Evolutionary conservation across 2,329 filamentous ascomycete genomes (phyloP).

Genomic region (Fusarium irregulare): DNA sequence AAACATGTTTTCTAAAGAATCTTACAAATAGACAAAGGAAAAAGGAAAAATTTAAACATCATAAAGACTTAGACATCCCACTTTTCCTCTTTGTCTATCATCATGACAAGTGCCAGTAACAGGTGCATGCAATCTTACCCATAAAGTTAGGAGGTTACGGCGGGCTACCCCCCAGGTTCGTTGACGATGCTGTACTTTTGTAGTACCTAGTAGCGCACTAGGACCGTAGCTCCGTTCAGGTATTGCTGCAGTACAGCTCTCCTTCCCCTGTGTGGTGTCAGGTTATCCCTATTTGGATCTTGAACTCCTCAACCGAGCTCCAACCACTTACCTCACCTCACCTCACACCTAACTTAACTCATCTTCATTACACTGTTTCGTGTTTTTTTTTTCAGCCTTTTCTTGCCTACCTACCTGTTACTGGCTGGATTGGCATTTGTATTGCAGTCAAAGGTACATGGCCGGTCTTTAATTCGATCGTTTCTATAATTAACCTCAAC

Average conservation of each 20-base stretch:
- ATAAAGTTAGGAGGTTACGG: not conserved
- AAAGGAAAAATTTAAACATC: not conserved
- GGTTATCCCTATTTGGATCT: constrained; percentile 32
- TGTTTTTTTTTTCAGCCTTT: not conserved
- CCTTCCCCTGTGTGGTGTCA: constrained; percentile 9
- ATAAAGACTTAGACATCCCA: not conserved
- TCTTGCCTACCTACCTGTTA: not conserved
- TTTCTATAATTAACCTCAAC: not conserved
- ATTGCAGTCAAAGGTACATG: not conserved
- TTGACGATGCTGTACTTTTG: not conserved
- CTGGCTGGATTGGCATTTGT: not conserved
- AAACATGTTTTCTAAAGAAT: not conserved
- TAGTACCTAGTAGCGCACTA: not conserved
- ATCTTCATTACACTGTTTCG: constrained; percentile 7
- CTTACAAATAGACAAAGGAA: no score
- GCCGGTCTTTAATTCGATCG: not conserved
- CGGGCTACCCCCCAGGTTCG: not conserved
- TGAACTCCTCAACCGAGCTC: constrained; percentile 26
- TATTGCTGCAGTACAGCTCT: not conserved
- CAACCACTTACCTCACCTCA: constrained; percentile 25
- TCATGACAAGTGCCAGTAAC: not conserved
- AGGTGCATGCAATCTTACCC: not conserved
- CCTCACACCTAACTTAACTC: constrained; percentile 12
- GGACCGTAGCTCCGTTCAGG: not conserved
- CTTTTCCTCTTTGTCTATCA: not conserved